Conservation (phyloP, 2,329 filamentous ascomycete genomes). For the Pestalotiopsis sp. region DNA sequence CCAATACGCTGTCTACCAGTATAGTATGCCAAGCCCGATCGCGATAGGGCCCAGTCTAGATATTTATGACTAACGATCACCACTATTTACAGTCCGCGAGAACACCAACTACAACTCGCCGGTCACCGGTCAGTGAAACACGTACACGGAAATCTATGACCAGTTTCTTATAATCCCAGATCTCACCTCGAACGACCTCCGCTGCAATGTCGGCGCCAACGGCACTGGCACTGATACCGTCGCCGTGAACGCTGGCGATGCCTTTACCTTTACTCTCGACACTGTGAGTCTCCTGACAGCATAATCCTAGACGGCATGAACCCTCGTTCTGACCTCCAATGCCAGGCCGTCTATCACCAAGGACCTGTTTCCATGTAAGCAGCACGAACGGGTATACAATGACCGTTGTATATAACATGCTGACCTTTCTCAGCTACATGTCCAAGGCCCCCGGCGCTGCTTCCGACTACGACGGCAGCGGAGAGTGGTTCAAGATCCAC, state of each 20-base stretch:
- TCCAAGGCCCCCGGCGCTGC: constrained; percentile 40
- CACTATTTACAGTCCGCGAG: constrained; percentile 35
- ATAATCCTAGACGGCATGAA: background rate
- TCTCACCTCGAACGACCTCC: constrained; percentile 40
- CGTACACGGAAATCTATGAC: too few species aligned
- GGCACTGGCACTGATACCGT: constrained; percentile 36
- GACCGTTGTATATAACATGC: background rate
- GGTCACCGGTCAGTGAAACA: constrained; percentile 36
- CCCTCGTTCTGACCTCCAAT: background rate
- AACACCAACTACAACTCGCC: constrained; percentile 53
- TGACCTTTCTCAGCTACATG: constrained; percentile 35
- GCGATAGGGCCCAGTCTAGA: background rate
- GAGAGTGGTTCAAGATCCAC: constrained; percentile 45
- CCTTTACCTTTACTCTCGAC: constrained; percentile 41
- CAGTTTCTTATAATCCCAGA: constrained; percentile 26
- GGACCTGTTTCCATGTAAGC: constrained; percentile 40
- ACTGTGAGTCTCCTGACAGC: constrained; percentile 21
- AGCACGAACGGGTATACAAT: too few species aligned
- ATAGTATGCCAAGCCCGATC: constrained; percentile 25
- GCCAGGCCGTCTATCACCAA: constrained; percentile 43
- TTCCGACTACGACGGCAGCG: constrained; percentile 39
- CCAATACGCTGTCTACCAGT: constrained; percentile 37
- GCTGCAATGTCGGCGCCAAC: constrained; percentile 42
- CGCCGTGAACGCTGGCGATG: constrained; percentile 37
- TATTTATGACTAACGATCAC: background rate